Evolutionary conservation across 176 grass and related monocot genomes (phyloP).

Genomic region (maize (Zea mays)): DNA sequence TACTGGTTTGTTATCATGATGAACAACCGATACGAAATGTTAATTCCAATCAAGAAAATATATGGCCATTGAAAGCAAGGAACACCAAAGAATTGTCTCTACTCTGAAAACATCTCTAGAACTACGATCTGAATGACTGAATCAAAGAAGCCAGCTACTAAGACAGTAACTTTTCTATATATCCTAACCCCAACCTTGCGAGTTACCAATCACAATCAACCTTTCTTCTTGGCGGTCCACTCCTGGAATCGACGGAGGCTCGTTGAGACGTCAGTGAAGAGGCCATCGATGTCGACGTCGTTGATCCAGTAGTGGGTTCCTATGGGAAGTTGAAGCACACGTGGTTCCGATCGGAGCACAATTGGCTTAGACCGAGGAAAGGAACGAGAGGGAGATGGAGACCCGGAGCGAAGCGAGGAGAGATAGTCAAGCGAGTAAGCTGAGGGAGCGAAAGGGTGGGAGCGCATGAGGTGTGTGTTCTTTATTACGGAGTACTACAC

Average conservation of each 20-base stretch:
- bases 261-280: slow-evolving; percentile 54
- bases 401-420: too few species aligned
- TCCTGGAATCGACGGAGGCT: slow-evolving; percentile 52
- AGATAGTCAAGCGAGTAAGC: too few species aligned
- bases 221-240: slow-evolving; percentile 26
- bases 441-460: too few species aligned
- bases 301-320: slow-evolving; percentile 59
- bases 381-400: too few species aligned
- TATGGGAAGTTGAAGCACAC: slow-evolving; percentile 53
- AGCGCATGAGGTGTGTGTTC: too few species aligned
- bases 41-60: not conserved
- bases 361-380: too few species aligned
- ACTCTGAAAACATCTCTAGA: not conserved
- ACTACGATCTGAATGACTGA: not conserved
- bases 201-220: not conserved
- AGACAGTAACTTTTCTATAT: not conserved
- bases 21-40: not conserved
- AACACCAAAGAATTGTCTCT: slow-evolving; percentile 5
- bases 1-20: not conserved
- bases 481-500: too few species aligned
- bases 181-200: not conserved
- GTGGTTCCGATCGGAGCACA: too few species aligned
- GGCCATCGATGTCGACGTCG: slow-evolving; percentile 43
- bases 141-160: not conserved
- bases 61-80: not conserved